Percentiles rank a stretch among this genome's conserved stretches.
phyloP scores from a whole-genome alignment of 805 yeast species.

The Suhomyces prunicola region DNA sequence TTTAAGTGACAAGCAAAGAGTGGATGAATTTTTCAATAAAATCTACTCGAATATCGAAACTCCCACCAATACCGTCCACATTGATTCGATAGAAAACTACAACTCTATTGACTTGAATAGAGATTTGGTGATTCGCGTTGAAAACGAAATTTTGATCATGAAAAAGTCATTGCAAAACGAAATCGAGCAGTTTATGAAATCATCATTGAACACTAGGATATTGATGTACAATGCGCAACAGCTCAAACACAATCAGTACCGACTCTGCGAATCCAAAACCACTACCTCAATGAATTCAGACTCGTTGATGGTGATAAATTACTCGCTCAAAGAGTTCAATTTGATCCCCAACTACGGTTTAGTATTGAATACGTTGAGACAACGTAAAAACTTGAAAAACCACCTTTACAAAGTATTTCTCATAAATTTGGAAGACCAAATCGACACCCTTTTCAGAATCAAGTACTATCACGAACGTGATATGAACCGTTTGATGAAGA shows the following conservation, averaged over 20 bases:
- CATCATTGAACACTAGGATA: slow-evolving; percentile 14
- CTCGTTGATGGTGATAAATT: slow-evolving; percentile 11
- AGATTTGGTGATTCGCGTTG: slow-evolving; percentile 18
- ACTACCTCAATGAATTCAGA: slow-evolving; percentile 5
- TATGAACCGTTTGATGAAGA: slow-evolving; percentile 26
- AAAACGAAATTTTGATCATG: slow-evolving; percentile 27
- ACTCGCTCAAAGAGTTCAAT: slow-evolving; percentile 30
- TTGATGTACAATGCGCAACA: slow-evolving; percentile 22
- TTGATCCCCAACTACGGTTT: slow-evolving; percentile 34
- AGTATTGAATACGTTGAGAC: slow-evolving; percentile 20
- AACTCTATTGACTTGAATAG: slow-evolving; percentile 17
- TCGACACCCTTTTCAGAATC: slow-evolving; percentile 34
- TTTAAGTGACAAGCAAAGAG: slow-evolving; percentile 1
- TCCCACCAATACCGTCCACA: slow-evolving; percentile 24
- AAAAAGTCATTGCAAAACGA: slow-evolving; percentile 30
- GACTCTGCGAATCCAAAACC: slow-evolving; percentile 23
- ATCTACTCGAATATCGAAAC: slow-evolving; percentile 21
- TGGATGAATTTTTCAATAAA: slow-evolving; percentile 15
- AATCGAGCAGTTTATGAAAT: slow-evolving; percentile 23
- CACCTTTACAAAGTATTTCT: slow-evolving; percentile 37
- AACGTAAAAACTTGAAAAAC: slow-evolving; percentile 21
- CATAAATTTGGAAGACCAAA: slow-evolving; percentile 36
- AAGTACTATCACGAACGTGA: slow-evolving; percentile 32
- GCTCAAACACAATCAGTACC: slow-evolving; percentile 30
- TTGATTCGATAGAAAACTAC: slow-evolving; percentile 29